Evolutionary conservation across 805 yeast species (phyloP).

Genomic region (Saccharomycopsis sp.): DNA sequence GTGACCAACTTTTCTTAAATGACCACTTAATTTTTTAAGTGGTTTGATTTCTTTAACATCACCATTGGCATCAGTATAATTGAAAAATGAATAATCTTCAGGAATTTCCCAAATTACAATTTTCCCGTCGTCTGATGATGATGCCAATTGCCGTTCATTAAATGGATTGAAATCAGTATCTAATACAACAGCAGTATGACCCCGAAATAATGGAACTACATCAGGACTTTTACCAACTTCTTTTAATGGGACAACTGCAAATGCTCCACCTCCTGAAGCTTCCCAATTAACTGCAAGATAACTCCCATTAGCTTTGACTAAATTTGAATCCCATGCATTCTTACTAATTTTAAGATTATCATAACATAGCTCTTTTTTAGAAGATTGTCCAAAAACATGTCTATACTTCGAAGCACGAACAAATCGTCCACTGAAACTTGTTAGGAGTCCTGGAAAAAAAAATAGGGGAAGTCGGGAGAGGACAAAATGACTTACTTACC

Average conservation of each 20-base stretch:
- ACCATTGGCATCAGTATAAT: constrained; percentile 47
- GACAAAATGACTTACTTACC: no score
- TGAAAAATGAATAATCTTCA: constrained; percentile 63
- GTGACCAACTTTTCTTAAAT: constrained; percentile 89
- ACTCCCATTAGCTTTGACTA: constrained; percentile 80
- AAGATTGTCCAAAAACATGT: constrained; percentile 90
- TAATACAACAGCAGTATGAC: constrained; percentile 90
- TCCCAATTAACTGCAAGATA: constrained; percentile 87
- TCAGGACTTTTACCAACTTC: constrained; percentile 95
- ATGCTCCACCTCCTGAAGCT: constrained; percentile 95
- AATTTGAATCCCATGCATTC: constrained; percentile 95
- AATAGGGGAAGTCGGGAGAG: no score
- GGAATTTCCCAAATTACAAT: constrained; percentile 88
- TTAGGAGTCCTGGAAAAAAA: no score
- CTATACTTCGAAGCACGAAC: constrained; percentile 96
- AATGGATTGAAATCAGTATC: constrained; percentile 97
- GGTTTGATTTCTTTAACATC: constrained; percentile 68
- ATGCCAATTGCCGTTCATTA: constrained; percentile 63
- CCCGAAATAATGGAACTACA: constrained; percentile 85
- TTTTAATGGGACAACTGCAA: constrained; percentile 80
- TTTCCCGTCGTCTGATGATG: constrained; percentile 77
- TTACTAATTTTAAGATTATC: constrained; percentile 62
- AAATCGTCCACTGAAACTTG: constrained; percentile 64
- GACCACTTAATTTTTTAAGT: constrained; percentile 67
- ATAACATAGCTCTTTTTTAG: constrained; percentile 41